A percentile compares a stretch with the other conserved stretches of the same genome.
Evolutionary conservation across 106 monocot genomes (phyloP).

Genomic region (Allium sativum): DNA sequence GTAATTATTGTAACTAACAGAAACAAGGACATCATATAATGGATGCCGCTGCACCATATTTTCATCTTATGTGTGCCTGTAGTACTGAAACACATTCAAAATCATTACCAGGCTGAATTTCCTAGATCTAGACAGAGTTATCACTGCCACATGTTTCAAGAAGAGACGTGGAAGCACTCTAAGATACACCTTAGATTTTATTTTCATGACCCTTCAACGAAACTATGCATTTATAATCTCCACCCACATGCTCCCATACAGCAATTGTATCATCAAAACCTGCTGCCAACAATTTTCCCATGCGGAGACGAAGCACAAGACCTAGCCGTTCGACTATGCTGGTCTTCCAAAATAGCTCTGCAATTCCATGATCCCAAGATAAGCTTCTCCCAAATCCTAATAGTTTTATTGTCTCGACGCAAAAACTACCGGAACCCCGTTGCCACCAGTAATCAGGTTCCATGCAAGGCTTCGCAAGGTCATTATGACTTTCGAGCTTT

Average conservation of each 20-base stretch:
- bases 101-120: no score
- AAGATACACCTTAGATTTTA: slow-evolving; percentile 88
- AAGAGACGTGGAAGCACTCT: slow-evolving; percentile 73
- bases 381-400: slow-evolving; percentile 68
- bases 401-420: slow-evolving; percentile 93
- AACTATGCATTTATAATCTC: slow-evolving; percentile 69
- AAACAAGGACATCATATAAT: no score
- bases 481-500: slow-evolving; percentile 74
- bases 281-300: slow-evolving; percentile 55
- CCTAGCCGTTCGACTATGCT: slow-evolving; percentile 70
- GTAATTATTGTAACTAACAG: no score
- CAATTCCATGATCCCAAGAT: slow-evolving; percentile 45
- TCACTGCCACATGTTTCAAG: slow-evolving; percentile 91
- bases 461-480: slow-evolving; percentile 80
- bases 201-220: slow-evolving; percentile 99
- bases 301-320: slow-evolving; percentile 93
- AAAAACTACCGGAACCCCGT: slow-evolving; percentile 37
- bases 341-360: slow-evolving; percentile 83
- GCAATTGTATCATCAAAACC: slow-evolving; percentile 91
- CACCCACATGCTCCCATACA: slow-evolving; percentile 71
- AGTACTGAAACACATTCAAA: no score
- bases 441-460: slow-evolving; percentile 45
- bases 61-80: no score
- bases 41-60: no score
- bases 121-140: slow-evolving; percentile 89